Conservation (phyloP, 352 stramenopile genomes). For the Globisporangium barbulae region DNA sequence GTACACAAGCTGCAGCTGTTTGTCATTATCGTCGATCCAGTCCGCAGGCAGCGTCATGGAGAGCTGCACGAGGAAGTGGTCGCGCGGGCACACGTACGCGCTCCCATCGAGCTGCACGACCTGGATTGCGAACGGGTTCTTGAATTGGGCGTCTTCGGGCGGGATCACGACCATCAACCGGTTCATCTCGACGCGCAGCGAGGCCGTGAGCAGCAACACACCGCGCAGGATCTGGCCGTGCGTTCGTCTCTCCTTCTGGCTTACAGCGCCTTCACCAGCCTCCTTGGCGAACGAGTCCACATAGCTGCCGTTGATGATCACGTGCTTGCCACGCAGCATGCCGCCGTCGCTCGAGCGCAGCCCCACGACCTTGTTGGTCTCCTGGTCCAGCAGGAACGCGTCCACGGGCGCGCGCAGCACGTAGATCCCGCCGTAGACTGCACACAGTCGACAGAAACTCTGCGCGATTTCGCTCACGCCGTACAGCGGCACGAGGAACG, state of each 20-base stretch:
- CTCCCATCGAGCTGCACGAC: constrained; percentile 67
- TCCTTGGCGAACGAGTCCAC: constrained; percentile 20
- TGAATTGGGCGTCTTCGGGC: constrained; percentile 42
- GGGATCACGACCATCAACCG: constrained; percentile 69
- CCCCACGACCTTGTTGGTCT: constrained; percentile 29
- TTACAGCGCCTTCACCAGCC: neutral
- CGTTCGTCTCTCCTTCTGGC: constrained; percentile 4
- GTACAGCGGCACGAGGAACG: constrained; percentile 82
- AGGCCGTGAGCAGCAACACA: constrained; percentile 49
- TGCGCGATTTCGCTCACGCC: constrained; percentile 85
- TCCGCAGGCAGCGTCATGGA: constrained; percentile 47
- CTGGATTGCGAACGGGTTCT: constrained; percentile 66
- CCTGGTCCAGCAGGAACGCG: constrained; percentile 44
- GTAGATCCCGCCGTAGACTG: constrained; percentile 87
- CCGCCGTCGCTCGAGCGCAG: constrained; percentile 40
- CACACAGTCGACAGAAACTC: constrained; percentile 84
- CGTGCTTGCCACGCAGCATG: constrained; percentile 40
- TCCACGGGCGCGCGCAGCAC: constrained; percentile 69
- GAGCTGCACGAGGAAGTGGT: constrained; percentile 60
- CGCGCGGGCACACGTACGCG: constrained; percentile 60
- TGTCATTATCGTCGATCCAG: constrained; percentile 33
- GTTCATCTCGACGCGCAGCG: constrained; percentile 36
- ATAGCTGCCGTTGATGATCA: constrained; percentile 65
- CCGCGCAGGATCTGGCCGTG: constrained; percentile 49
- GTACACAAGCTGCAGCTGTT: constrained; percentile 37